These are phyloP conservation scores for Solanum tarijense DNA, from an alignment of 257 asterid genomes.

Conservation along the genomic window DNA sequence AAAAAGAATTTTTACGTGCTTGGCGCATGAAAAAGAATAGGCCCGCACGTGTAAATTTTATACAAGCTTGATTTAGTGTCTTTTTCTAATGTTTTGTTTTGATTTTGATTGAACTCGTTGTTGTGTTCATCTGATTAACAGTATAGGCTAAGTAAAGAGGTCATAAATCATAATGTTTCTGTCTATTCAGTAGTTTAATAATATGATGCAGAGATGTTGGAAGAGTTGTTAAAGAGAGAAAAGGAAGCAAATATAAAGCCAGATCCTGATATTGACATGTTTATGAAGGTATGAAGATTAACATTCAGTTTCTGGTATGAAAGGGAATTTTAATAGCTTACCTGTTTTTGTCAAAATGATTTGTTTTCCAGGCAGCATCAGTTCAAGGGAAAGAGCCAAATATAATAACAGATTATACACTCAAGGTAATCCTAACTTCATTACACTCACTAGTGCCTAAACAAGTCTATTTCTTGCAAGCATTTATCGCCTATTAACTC, in stretches of 20 bases:
- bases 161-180: background rate
- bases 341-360: background rate
- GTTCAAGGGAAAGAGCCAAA: constrained; percentile 72
- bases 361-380: constrained; percentile 48
- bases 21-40: too few species aligned
- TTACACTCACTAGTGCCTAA: background rate
- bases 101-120: background rate
- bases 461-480: background rate
- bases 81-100: background rate
- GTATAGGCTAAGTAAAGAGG: background rate
- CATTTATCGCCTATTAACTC: background rate
- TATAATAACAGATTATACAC: constrained; percentile 63
- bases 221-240: constrained; percentile 76
- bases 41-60: too few species aligned
- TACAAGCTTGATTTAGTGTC: background rate
- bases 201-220: constrained; percentile 44
- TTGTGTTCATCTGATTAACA: background rate
- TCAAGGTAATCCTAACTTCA: constrained; percentile 41
- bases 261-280: constrained; percentile 69
- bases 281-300: constrained; percentile 57
- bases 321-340: background rate
- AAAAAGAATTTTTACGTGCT: background rate
- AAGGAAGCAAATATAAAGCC: constrained; percentile 79
- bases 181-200: background rate
- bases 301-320: background rate